Base-by-base conservation (phyloP, 2,329 filamentous ascomycete genomes). In the Zalaria obscura region DNA sequence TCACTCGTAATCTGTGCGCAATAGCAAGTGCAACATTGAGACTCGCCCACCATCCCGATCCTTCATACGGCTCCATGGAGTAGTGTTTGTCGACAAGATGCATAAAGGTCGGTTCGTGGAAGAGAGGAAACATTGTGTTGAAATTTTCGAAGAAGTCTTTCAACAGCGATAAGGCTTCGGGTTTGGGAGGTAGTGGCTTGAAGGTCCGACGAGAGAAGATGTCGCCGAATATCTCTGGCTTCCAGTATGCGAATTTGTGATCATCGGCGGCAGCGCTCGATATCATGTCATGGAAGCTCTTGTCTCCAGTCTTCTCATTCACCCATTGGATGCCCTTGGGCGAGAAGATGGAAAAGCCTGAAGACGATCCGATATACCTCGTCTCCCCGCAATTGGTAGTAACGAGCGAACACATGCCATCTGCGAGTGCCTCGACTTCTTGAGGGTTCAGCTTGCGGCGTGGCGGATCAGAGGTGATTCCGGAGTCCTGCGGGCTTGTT, bases 251-350 rank as follows among this genome's bases (percentile, higher is more conserved):
- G 83, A 86, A 95, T 58, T 93, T 94, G 61, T 91, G 85, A 54
- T 94, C 86, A 52, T 94, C 85, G 26, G 83, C 85, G 3, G 65
- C 61, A n/a, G 89, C 83, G 40, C 85, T 80, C 39, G 87, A 81
- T 42, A 98, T 94, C 83, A 95, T 96, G 43, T 84, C 76, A 58
- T 93, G 84, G 62, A 98, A 98, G 0, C 87, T 93, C 25, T 73
- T 78, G 57, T 98, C 91, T n/a, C 91, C 91, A 2, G 88, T 96
- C 67, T 93, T 95, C 51, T 91, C 80, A 54, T 95, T 96, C 40
- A 98, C 89, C 91, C 91, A 98, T 60, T 94, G 83, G 41, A 98
- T 93, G 36, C 91, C 91, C 59, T 94, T 94, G 9, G 89, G 91
- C 0, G 89, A 96, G 66, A 98, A 96, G 52, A 98, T 98, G 41